Base-by-base conservation (phyloP, 495 filamentous ascomycete genomes). In the Sabuloglossum arenarium region DNA sequence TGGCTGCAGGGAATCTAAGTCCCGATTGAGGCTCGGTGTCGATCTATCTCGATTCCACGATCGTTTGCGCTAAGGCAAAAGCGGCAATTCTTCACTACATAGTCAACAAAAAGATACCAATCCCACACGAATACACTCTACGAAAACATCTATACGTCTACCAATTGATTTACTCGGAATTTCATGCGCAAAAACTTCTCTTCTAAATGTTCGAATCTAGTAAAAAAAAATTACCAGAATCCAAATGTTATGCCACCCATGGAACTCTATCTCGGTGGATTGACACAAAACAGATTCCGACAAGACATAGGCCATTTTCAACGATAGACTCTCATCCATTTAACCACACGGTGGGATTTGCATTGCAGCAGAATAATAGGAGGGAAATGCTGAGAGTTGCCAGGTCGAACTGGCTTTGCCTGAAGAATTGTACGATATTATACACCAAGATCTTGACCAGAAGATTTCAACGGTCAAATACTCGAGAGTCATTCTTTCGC, bases 341-440 rank as follows among this genome's bases (percentile, higher is more conserved):
- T 62, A 70, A 81, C n/a, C 82, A 93, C 60, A 84, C 79, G 59
- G 88, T 89, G 69, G 54, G 64, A 65, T 21, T 51, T 28, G 47
- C 28, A 42, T 34, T 55, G 16, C 27, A 51, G 37, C 25, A 55
- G 61, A 25, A 61, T 29, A 29, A 23, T 9, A 6, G 3, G 9
- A 24, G 10, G n/a, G 8, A 19, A 55, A 4, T 29, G 14, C 29
- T 47, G 42, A 56, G 29, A 11, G 29, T 47, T 5, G 14, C 19
- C 59, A 93, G 86, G 73, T 81, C 6, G 85, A 94, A 59, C 63
- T 90, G 2, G 72, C 90, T 14, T 62, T 97, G 0, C 85, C 89
- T 1, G 73, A 81, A 61, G 79, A 85, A 57, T 54, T 80, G 0
- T 77, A 80, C 60, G 68, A 75, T 11, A 61, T 74, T 43, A 73